Base-by-base conservation (phyloP, 768 basidiomycete species). In the Boletus sp. region DNA sequence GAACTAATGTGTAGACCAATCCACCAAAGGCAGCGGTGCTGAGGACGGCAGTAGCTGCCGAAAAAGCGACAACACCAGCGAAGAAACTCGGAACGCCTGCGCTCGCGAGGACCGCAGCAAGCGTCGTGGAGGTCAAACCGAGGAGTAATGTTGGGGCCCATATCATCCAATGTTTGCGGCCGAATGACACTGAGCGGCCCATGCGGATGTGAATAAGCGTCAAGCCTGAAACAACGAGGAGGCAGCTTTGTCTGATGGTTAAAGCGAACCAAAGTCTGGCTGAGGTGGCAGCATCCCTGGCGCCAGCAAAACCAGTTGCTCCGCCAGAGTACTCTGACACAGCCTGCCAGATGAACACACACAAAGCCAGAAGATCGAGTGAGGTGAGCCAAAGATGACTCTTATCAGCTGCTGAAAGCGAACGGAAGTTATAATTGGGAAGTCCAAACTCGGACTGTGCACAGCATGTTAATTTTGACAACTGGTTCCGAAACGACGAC, bases 361-460 rank as follows among this genome's bases (percentile, higher is more conserved):
- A 71, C 34, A 90, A 75, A 13, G 85, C 82, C 41, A 86, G 47
- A 30, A 89, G 62, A 62, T 90, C 88, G 43, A 86, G 78, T 27
- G 76, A 71, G 55, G 87, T 84, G 47, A 90, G 74, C 87, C 88
- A 90, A 44, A 90, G 62, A 65, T 88, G 86, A 56, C 78, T 79
- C 72, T 87, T 85, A 69, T 88, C 83, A 48, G 83, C 82, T 35
- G 79, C 72, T 37, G 87, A 84, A 56, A 90, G 77, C 15, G 80
- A 80, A 60, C 77, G 78, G 69, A 83, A 86, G 47, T 64, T 65
- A 42, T 59, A 65, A 65, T 83, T 83, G 56, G 85, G 87, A 54
- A 87, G 78, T 57, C 85, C 85, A 68, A 88, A 89, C 73, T 88
- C 85, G 62, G 87, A 80, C 88, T 90, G 67, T 33, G 56, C 55